Conservation (phyloP, 352 stramenopile species). For the Phytophthora chlamydospora region DNA sequence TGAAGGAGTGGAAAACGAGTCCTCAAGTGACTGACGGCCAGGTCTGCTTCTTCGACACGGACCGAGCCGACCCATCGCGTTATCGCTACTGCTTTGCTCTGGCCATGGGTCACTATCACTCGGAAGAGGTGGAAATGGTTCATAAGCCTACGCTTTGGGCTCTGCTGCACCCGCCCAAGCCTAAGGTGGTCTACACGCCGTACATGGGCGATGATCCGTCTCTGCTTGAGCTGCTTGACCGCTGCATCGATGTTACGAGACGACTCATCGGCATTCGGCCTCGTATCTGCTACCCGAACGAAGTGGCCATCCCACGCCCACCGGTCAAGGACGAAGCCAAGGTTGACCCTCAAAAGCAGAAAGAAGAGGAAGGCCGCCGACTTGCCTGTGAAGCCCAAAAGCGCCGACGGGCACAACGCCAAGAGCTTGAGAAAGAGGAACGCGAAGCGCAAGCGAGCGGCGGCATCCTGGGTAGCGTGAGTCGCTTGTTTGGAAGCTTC, state of each 20-base stretch:
- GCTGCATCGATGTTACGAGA: constrained; percentile 69
- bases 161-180: constrained; percentile 39
- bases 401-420: constrained; percentile 48
- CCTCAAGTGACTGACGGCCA: constrained; percentile 65
- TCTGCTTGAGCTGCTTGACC: constrained; percentile 55
- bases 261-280: constrained; percentile 50
- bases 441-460: constrained; percentile 20
- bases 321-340: constrained; percentile 18
- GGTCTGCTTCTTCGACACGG: constrained; percentile 73
- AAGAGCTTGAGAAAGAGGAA: constrained; percentile 34
- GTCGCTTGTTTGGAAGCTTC: constrained; percentile 27
- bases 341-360: constrained; percentile 36
- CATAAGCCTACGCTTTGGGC: constrained; percentile 47
- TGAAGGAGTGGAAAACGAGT: constrained; percentile 29
- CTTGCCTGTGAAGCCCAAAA: constrained; percentile 72
- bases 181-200: constrained; percentile 52
- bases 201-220: constrained; percentile 58
- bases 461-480: constrained; percentile 16
- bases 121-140: constrained; percentile 49
- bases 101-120: constrained; percentile 61
- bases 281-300: constrained; percentile 50
- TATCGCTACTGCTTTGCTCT: constrained; percentile 72
- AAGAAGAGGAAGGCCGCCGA: constrained; percentile 62
- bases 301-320: constrained; percentile 44
- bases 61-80: constrained; percentile 58